Evolutionary conservation across 2,329 filamentous ascomycete genomes (phyloP), one percentile per base, ranked within the genome.

Genomic region (Monilinia aucupariae): DNA sequence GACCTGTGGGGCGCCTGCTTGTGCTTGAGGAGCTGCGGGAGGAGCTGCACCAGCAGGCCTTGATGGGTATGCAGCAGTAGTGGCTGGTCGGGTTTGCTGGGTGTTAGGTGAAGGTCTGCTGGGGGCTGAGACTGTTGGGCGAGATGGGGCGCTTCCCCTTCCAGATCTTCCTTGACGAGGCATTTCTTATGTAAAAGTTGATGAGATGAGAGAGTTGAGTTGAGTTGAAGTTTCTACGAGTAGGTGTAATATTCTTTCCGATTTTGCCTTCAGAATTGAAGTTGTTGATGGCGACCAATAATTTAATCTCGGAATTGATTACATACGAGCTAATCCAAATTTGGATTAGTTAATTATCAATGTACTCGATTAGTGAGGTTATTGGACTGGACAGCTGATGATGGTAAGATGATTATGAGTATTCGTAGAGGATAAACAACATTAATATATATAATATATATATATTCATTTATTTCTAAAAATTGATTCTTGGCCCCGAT

Each of bases 91-190:
- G 73, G 80, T 80, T 75, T 89, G 87, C 77, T 88, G 85, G 71
- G 79, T 73, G 67, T 81, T 77, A 71, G 79, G 78, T 71, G 84
- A 76, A 65, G 87, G 80, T 47, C 50, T 61, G 39, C 59, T 53
- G 32, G 59, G 59, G n/a, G 59, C 59, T 67, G 85, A 82, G 71
- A 84, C 77, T 55, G 80, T 84, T 71, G 90, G 89, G 73, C 89
- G 87, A 68, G 84, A 76, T 66, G 86, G 85, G 75, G 84, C 81
- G 73, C 76, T 77, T 76, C 68, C 69, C 49, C 77, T 81, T 74
- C 79, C 84, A 78, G 83, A 80, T 78, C 88, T 85, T 76, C 87
- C 84, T 82, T 90, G 86, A 79, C 90, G 90, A 88, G 90, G 79
- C 90, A 93, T 93, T 64, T 76, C n/a, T 82, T 75, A 64, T 30